Evolutionary conservation across 2,329 filamentous ascomycete genomes (phyloP).

Genomic region (Magnaporthiopsis rhizophila): DNA sequence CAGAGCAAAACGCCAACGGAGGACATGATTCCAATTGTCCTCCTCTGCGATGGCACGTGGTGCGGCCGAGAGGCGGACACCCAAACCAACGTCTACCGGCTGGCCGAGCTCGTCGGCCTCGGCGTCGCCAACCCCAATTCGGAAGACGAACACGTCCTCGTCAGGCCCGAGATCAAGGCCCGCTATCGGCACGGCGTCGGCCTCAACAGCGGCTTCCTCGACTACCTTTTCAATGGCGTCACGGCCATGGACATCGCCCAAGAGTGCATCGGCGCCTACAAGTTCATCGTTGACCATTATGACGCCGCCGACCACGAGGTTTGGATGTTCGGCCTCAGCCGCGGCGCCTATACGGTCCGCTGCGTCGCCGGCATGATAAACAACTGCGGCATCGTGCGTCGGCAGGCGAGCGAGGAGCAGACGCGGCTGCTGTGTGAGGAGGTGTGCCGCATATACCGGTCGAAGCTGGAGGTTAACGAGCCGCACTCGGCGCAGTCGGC

Average conservation of each 20-base stretch:
- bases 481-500: conserved; percentile 13
- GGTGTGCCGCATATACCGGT: conserved; percentile 18
- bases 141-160: neutral
- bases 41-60: conserved; percentile 6
- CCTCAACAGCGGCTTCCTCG: conserved; percentile 6
- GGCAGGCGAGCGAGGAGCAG: conserved; percentile 7
- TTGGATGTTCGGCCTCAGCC: conserved; percentile 20
- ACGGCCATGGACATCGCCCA: conserved; percentile 4
- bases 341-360: conserved; percentile 19
- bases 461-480: conserved; percentile 11
- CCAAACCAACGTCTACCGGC: conserved; percentile 8
- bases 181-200: conserved; percentile 6
- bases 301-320: conserved; percentile 13
- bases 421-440: conserved; percentile 13
- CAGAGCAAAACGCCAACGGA: too few species aligned
- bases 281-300: conserved; percentile 15
- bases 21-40: too few species aligned
- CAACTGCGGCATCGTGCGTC: conserved; percentile 19
- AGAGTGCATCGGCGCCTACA: conserved; percentile 8
- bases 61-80: conserved; percentile 6
- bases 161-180: neutral
- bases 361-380: conserved; percentile 21
- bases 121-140: too few species aligned
- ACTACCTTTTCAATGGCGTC: conserved; percentile 7
- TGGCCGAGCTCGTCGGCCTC: conserved; percentile 8